A percentile compares a stretch with the other conserved stretches of the same genome.
These are phyloP conservation scores for Leptographium wingfieldii DNA, from an alignment of 2,329 filamentous ascomycete genomes.

Conservation along the genomic window DNA sequence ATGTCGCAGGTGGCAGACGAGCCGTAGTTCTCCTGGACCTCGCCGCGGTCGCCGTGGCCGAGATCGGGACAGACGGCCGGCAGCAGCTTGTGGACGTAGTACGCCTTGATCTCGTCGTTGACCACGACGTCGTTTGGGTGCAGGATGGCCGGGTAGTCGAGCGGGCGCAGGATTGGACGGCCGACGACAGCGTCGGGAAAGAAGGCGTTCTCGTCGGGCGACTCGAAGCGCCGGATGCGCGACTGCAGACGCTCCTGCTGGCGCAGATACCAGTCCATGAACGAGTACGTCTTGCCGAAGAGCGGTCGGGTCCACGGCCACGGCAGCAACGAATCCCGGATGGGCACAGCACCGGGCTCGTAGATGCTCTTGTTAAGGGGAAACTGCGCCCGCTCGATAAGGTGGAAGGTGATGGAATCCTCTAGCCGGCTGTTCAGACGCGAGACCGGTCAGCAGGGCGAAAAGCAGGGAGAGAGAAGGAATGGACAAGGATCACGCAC, in stretches of 20 bases:
- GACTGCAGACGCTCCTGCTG: constrained; percentile 89
- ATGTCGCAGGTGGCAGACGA: constrained; percentile 88
- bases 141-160: constrained; percentile 79
- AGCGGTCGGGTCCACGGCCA: not conserved
- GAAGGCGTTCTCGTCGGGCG: constrained; percentile 95
- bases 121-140: constrained; percentile 83
- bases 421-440: constrained; percentile 63
- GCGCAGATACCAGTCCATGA: constrained; percentile 87
- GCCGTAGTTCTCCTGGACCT: constrained; percentile 88
- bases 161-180: constrained; percentile 66
- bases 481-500: constrained; percentile 33
- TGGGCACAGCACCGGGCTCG: constrained; percentile 60
- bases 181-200: constrained; percentile 69
- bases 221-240: constrained; percentile 85
- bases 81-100: constrained; percentile 74
- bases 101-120: constrained; percentile 73
- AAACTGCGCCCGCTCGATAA: constrained; percentile 97
- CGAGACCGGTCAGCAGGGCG: not conserved
- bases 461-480: not conserved
- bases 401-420: constrained; percentile 92
- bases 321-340: constrained; percentile 40
- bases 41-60: constrained; percentile 66
- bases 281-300: constrained; percentile 46
- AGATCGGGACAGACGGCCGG: constrained; percentile 72
- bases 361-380: constrained; percentile 86